phyloP scores from a whole-genome alignment of 352 stramenopile genomes.

The Lagenidium sp. region DNA sequence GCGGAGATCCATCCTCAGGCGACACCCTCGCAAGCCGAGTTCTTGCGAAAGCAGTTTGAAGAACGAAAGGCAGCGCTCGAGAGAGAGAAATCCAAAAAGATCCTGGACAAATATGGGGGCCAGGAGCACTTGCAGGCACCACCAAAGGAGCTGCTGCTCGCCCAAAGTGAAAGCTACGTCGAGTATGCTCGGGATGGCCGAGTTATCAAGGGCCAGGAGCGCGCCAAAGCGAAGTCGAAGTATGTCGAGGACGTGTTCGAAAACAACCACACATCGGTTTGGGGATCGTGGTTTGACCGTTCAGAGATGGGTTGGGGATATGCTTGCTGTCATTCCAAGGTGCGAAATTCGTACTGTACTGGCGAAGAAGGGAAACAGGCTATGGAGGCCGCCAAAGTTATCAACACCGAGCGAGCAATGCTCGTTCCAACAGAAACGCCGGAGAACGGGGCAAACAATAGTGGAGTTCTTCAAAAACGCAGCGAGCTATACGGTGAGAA shows the following conservation, averaged over 20 bases:
- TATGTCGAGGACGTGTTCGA: conserved; percentile 97
- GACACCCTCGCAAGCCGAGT: conserved; percentile 94
- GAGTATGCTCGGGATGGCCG: conserved; percentile 92
- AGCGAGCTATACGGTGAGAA: conserved; percentile 90
- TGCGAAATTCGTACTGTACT: conserved; percentile 95
- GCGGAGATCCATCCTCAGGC: conserved; percentile 93
- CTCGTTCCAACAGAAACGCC: conserved; percentile 17
- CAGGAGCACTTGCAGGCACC: conserved; percentile 86
- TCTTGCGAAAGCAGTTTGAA: conserved; percentile 93
- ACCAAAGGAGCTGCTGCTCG: conserved; percentile 74
- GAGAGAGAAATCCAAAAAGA: conserved; percentile 57
- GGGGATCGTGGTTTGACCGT: conserved; percentile 97
- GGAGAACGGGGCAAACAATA: conserved; percentile 14
- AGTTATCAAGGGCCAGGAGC: conserved; percentile 75
- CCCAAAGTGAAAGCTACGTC: conserved; percentile 87
- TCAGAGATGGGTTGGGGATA: conserved; percentile 95
- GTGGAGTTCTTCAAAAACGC: conserved; percentile 36
- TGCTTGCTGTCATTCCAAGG: conserved; percentile 93
- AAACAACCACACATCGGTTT: conserved; percentile 96
- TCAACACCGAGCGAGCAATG: conserved; percentile 38
- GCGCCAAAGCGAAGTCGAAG: conserved; percentile 88
- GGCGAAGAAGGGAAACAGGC: conserved; percentile 89
- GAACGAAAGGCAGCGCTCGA: conserved; percentile 62
- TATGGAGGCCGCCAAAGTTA: conserved; percentile 68
- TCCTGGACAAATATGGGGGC: conserved; percentile 95